Evolutionary conservation across 2,329 filamentous ascomycete genomes (phyloP).

Genomic region (Fusarium floridanum): DNA sequence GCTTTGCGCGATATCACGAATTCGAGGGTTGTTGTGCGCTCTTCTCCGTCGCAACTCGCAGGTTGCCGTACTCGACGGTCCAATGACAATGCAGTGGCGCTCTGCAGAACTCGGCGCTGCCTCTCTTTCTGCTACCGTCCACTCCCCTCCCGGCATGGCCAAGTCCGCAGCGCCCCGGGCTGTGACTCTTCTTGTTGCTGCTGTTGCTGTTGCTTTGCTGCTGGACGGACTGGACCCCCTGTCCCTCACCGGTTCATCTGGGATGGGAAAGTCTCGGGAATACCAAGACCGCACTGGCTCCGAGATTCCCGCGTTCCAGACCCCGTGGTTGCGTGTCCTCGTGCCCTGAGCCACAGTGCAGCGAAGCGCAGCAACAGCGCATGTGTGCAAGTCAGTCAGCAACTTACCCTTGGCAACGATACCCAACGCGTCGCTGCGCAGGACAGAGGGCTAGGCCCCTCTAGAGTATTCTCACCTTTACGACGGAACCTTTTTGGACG

Average conservation of each 20-base stretch:
- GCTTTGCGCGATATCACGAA: neutral
- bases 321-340: slow-evolving; percentile 31
- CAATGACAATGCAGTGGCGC: slow-evolving; percentile 15
- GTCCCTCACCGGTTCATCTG: slow-evolving; percentile 6
- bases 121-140: slow-evolving; percentile 1
- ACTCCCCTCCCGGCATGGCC: neutral
- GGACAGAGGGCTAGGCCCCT: neutral
- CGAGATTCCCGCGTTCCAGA: slow-evolving; percentile 33
- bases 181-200: neutral
- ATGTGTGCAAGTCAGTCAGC: neutral
- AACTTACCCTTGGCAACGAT: slow-evolving; percentile 15
- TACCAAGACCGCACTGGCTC: slow-evolving; percentile 25
- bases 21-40: slow-evolving; percentile 4
- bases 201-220: neutral
- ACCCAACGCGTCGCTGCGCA: neutral
- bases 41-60: slow-evolving; percentile 21
- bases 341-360: slow-evolving; percentile 40
- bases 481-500: neutral
- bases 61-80: neutral
- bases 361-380: neutral
- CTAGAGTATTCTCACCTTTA: neutral
- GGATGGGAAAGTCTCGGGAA: slow-evolving; percentile 45
- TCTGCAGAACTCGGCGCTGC: slow-evolving; percentile 6
- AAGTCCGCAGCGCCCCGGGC: neutral
- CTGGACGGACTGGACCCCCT: neutral